Evolutionary conservation across 768 basidiomycete species (phyloP), one percentile per base, ranked within the genome.

Genomic region (Mrakia frigida): DNA sequence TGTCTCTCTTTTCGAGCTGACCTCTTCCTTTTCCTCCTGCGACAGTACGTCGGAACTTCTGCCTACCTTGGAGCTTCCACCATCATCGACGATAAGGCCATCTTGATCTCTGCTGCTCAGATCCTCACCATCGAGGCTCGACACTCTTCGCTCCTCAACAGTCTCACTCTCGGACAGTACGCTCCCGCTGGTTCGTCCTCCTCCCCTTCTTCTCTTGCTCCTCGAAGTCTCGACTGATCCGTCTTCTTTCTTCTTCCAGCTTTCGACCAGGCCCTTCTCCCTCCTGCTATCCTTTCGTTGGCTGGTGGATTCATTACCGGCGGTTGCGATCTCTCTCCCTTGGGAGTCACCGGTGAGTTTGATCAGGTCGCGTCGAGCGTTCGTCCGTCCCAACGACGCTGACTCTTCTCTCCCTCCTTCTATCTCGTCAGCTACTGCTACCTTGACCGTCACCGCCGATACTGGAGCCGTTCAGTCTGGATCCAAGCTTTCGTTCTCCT

Each of bases 51-150:
- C 56, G 80, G 80, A 25, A 73, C 80, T 28, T 72, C 69, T n/a
- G 80, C 80, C 63, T 80, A 75, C 74, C 74, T 79, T 7, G 80
- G 80, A 13, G 80, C 76, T 11, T 70, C 80, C 7, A 78, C 77
- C 52, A 70, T 80, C 56, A 78, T 79, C 61, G 53, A 39, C 25
- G 74, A 78, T 41, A 78, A 78, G 67, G 65, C 50, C 33, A 70
- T 79, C 13, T 35, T 79, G 61, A 70, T 76, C 5, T 65, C 74
- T 21, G 80, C 80, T 21, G 79, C 65, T 37, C 65, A 75, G 68
- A 79, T 80, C 23, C 43, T 77, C 18, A 74, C 79, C 18, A 70
- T 80, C 46, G 79, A 80, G 53, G 79, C 78, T 10, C 71, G 79
- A 28, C 79, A 78, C 53, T 76, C 67, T 3, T 78, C 73, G 16